These are phyloP conservation scores for Dendrobium chrysotoxum DNA, from an alignment of 106 monocot genomes.

Conservation along the genomic window DNA sequence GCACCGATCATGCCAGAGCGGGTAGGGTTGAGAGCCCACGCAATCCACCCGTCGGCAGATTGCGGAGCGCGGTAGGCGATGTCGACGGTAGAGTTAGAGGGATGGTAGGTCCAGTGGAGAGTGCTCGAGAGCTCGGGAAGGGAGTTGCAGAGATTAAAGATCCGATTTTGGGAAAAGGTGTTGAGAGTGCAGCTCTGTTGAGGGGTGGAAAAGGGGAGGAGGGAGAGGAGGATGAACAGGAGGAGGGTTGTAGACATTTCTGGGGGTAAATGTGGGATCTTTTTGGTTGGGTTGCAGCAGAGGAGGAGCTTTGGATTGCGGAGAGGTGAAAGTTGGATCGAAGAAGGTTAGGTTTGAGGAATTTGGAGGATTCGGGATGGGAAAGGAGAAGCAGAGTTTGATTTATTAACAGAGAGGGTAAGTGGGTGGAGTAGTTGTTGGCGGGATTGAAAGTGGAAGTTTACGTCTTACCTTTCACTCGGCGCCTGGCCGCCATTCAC, in stretches of 20 bases:
- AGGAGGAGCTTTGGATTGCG: neutral
- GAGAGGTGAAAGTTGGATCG: neutral
- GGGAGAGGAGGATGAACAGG: neutral
- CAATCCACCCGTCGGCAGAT: slow-evolving; percentile 34
- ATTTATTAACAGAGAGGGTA: no score
- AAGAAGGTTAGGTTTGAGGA: neutral
- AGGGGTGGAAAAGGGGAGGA: neutral
- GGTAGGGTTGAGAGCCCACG: slow-evolving; percentile 42
- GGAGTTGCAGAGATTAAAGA: slow-evolving; percentile 19
- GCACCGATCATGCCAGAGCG: slow-evolving; percentile 21
- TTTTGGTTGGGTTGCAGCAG: neutral
- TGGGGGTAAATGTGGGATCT: neutral
- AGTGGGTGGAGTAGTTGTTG: neutral
- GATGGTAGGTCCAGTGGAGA: slow-evolving; percentile 53
- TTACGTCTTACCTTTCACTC: no score
- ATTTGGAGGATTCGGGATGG: neutral
- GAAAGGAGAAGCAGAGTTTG: no score
- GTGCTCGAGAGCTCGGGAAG: slow-evolving; percentile 18
- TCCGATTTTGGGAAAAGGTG: slow-evolving; percentile 14
- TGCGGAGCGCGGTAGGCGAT: slow-evolving; percentile 48
- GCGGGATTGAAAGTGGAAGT: no score
- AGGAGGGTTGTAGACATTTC: neutral
- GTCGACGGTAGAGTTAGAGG: slow-evolving; percentile 22
- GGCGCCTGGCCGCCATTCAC: no score
- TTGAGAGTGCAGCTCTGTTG: slow-evolving; percentile 6